phyloP scores from a whole-genome alignment of 768 basidiomycete genomes.

The Kwoniella dendrophila region DNA sequence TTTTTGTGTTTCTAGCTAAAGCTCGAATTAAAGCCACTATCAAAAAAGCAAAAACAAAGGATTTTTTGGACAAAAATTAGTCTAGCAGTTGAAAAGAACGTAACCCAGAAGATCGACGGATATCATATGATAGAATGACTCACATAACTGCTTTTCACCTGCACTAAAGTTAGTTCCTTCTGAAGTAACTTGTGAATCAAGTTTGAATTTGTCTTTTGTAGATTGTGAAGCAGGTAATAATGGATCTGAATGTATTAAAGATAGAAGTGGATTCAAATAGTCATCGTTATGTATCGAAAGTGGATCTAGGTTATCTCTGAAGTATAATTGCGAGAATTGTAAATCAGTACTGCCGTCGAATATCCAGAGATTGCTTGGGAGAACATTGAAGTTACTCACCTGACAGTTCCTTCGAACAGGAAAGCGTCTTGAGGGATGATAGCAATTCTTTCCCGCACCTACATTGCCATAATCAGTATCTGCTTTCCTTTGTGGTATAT shows the following conservation, averaged over 20 bases:
- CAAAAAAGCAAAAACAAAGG: not conserved
- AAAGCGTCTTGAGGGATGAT: constrained; percentile 72
- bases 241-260: constrained; percentile 61
- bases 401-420: constrained; percentile 58
- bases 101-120: not conserved
- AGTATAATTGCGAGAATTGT: not conserved
- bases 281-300: constrained; percentile 63
- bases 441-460: constrained; percentile 63
- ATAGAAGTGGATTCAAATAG: constrained; percentile 66
- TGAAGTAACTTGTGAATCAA: constrained; percentile 66
- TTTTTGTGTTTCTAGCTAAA: constrained; percentile 65
- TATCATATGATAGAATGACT: constrained; percentile 4
- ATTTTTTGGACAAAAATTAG: not conserved
- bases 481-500: constrained; percentile 6
- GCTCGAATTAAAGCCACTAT: constrained; percentile 65
- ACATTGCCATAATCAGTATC: not conserved
- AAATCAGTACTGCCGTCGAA: not conserved
- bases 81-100: not conserved
- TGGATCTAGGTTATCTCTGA: constrained; percentile 65
- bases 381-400: constrained; percentile 9
- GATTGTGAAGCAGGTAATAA: constrained; percentile 52
- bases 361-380: not conserved
- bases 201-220: constrained; percentile 65
- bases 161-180: constrained; percentile 70
- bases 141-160: constrained; percentile 66